These are phyloP conservation scores for Marasmius fiardii DNA, from an alignment of 1,284 basidiomycete genomes.

Conservation along the genomic window DNA sequence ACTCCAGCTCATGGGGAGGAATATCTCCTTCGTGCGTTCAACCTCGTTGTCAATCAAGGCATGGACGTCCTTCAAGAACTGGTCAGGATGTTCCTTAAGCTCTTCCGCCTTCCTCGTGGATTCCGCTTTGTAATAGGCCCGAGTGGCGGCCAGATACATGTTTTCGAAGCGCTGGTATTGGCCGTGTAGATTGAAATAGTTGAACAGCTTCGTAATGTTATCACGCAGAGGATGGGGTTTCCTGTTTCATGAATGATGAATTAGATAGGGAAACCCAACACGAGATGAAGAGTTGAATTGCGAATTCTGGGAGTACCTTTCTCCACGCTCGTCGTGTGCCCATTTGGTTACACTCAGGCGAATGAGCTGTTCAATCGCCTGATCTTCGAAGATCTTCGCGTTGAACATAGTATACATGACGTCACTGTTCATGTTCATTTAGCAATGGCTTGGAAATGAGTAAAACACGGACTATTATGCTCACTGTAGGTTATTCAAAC, in stretches of 20 bases:
- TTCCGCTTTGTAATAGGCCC: slow-evolving; percentile 51
- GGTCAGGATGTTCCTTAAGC: slow-evolving; percentile 41
- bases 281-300: background rate
- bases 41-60: slow-evolving; percentile 53
- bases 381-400: slow-evolving; percentile 47
- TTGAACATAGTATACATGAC: slow-evolving; percentile 53
- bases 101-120: slow-evolving; percentile 35
- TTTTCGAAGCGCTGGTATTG: slow-evolving; percentile 57
- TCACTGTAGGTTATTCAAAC: slow-evolving; percentile 40
- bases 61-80: slow-evolving; percentile 53
- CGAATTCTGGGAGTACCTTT: slow-evolving; percentile 25
- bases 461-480: slow-evolving; percentile 3
- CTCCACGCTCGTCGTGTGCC: slow-evolving; percentile 52
- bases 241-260: slow-evolving; percentile 17
- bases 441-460: background rate
- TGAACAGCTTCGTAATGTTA: slow-evolving; percentile 45
- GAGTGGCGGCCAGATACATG: slow-evolving; percentile 45
- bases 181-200: slow-evolving; percentile 50
- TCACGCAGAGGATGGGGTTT: slow-evolving; percentile 28
- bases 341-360: slow-evolving; percentile 50
- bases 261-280: too few species aligned
- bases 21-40: slow-evolving; percentile 46
- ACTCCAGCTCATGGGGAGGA: slow-evolving; percentile 48
- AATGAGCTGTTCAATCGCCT: slow-evolving; percentile 42
- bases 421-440: slow-evolving; percentile 31